Conservation (phyloP, 2,329 filamentous ascomycete species). For the Sarocladiaceae sp. region DNA sequence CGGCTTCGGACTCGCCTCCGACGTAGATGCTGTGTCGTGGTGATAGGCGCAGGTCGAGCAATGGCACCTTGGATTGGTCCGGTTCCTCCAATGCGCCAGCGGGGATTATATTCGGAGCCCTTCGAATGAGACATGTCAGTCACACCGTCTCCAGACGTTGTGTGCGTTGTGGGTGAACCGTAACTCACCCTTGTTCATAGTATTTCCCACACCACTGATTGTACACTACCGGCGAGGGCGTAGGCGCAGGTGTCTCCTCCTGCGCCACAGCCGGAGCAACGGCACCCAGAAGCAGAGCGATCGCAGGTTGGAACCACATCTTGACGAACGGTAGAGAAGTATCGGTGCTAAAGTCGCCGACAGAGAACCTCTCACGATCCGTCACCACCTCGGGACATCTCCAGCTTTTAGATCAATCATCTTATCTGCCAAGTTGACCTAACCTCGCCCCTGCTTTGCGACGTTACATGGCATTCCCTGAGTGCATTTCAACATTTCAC, state of each 20-base stretch:
- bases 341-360: neutral
- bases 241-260: neutral
- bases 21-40: slow-evolving; percentile 4
- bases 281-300: neutral
- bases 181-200: slow-evolving; percentile 1
- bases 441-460: neutral
- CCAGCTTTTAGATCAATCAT: neutral
- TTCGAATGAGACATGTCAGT: neutral
- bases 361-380: neutral
- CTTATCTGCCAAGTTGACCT: neutral
- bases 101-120: neutral
- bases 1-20: neutral
- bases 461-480: neutral
- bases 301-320: neutral
- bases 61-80: neutral
- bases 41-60: neutral
- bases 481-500: neutral
- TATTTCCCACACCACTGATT: neutral
- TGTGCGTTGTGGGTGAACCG: neutral
- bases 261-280: neutral
- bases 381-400: neutral
- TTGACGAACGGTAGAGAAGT: neutral
- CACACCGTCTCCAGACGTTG: neutral
- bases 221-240: too few relatives aligned
- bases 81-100: neutral